phyloP scores from a whole-genome alignment of 2,329 filamentous ascomycete genomes.

The Mollisia scopiformis region DNA sequence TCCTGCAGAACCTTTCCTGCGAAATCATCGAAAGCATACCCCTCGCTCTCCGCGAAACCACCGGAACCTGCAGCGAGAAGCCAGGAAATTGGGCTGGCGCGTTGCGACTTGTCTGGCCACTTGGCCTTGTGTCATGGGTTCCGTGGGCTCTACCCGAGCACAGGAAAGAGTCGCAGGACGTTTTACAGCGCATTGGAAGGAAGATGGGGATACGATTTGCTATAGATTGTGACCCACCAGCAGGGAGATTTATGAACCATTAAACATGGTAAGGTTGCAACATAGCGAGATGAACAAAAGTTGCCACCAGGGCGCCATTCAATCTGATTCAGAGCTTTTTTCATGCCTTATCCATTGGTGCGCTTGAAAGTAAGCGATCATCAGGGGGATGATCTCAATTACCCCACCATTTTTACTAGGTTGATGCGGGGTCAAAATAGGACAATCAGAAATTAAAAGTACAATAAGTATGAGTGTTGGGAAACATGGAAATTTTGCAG shows the following conservation, averaged over 20 bases:
- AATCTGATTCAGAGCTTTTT: too few species aligned
- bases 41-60: not conserved
- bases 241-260: not conserved
- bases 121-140: not conserved
- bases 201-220: not conserved
- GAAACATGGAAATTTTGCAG: too few species aligned
- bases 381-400: not conserved
- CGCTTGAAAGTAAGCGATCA: not conserved
- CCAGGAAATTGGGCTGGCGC: not conserved
- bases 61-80: not conserved
- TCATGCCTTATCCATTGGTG: not conserved
- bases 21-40: not conserved
- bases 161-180: not conserved
- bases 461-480: too few species aligned
- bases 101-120: not conserved
- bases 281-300: too few species aligned
- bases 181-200: not conserved
- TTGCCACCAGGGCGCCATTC: too few species aligned
- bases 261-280: too few species aligned
- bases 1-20: not conserved
- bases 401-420: not conserved
- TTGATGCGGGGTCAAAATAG: not conserved
- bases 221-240: not conserved
- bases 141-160: not conserved
- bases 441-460: too few species aligned